Percentiles rank a stretch among this genome's conserved stretches.
phyloP scores from a whole-genome alignment of 768 basidiomycete genomes.

The Tulasnella calospora region DNA sequence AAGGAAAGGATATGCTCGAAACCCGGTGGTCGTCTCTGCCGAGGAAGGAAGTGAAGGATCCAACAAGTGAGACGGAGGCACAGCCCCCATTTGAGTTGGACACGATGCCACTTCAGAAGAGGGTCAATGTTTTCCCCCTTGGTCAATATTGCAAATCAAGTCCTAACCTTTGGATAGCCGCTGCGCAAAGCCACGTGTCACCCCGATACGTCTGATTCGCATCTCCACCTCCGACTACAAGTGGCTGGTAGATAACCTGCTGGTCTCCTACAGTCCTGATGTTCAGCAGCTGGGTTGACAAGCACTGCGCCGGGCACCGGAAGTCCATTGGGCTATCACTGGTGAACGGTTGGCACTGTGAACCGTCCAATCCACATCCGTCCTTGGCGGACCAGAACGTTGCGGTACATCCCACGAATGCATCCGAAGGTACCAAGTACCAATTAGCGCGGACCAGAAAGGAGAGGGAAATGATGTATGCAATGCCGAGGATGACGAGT shows the following conservation, averaged over 20 bases:
- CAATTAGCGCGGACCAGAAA: constrained; percentile 71
- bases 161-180: constrained; percentile 71
- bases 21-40: constrained; percentile 58
- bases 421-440: constrained; percentile 59
- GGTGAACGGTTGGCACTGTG: constrained; percentile 58
- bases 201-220: constrained; percentile 65
- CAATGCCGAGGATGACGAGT: constrained; percentile 50
- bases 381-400: constrained; percentile 66
- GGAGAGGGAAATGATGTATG: constrained; percentile 65
- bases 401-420: constrained; percentile 63
- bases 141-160: background rate
- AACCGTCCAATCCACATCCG: constrained; percentile 69
- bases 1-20: constrained; percentile 66
- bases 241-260: constrained; percentile 60
- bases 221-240: constrained; percentile 85
- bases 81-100: constrained; percentile 70
- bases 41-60: constrained; percentile 66
- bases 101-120: constrained; percentile 54
- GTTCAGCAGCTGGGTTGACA: constrained; percentile 60
- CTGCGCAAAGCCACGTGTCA: constrained; percentile 79
- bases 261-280: constrained; percentile 65
- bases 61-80: constrained; percentile 59
- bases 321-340: constrained; percentile 58
- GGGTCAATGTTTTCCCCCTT: constrained; percentile 11
- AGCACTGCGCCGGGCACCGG: constrained; percentile 73